Base-by-base conservation (phyloP, 352 stramenopile species). In the Phytophthora constricta region DNA sequence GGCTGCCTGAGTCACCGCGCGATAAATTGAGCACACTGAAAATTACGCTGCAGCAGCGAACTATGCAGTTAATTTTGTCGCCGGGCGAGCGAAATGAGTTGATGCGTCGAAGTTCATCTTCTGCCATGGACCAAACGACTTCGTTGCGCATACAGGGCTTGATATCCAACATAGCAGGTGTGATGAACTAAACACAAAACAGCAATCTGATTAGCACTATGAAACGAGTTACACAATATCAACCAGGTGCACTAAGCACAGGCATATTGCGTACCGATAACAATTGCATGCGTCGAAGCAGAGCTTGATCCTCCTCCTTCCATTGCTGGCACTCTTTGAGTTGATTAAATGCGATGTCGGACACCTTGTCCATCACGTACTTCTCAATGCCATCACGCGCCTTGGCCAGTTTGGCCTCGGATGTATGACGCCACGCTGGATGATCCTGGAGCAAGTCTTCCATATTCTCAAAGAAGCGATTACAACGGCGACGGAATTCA, bases 51-150 rank as follows among this genome's bases (percentile, higher is more conserved):
- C 86, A 96, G 72, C 88, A 96, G 1, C 87, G 81, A 48, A 95
- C 86, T 60, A 97, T 91, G 48, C 88, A 96, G 67, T 90, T 91
- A 61, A 98, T 93, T 75, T 98, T 98, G 73, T 98, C 92, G 3
- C 85, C 86, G 8, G 92, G 92, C 9, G 89, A 82, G 3, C 84
- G 77, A 26, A 93, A 95, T 8, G 73, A 80, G 60, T 97, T 96
- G 61, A 98, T 98, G n/a, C 87, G 84, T 28, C 88, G 84, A 19
- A 98, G 73, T 51, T 98, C 90, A 41, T 97, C 88, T 49, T 93
- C 82, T 1, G 91, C 92, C 74, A 97, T 92, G 1, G 84, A 89
- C 81, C 92, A 93, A 17, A 97, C 85, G 31, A 96, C 82, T 76
- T 98, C 89, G 53, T 97, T 97, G 43, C 84, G 90, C 76, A 97